Percentiles rank a stretch among this genome's conserved stretches.
Evolutionary conservation across 805 yeast genomes (phyloP).

Genomic region (Candida arabinofermentans): DNA sequence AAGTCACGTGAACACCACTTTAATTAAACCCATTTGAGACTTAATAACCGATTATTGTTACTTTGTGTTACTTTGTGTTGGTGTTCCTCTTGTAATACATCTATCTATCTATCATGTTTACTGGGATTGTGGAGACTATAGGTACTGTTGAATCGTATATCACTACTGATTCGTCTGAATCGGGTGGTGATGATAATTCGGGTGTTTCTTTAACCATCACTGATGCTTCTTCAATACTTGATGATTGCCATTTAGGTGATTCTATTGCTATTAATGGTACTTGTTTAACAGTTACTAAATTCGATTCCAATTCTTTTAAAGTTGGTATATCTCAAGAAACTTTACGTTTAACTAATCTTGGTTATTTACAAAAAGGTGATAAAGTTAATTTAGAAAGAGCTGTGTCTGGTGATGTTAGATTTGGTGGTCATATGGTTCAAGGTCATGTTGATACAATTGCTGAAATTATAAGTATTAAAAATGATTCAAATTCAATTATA

Average conservation of each 20-base stretch:
- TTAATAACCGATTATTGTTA: too few relatives aligned
- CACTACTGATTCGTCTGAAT: slow-evolving; percentile 41
- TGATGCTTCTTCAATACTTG: slow-evolving; percentile 58
- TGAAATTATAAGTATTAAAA: slow-evolving; percentile 42
- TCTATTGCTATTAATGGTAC: slow-evolving; percentile 87
- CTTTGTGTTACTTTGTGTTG: neutral
- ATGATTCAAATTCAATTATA: slow-evolving; percentile 74
- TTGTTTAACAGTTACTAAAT: slow-evolving; percentile 90
- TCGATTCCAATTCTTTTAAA: slow-evolving; percentile 56
- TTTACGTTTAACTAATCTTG: slow-evolving; percentile 72
- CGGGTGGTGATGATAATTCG: slow-evolving; percentile 75
- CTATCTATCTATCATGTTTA: slow-evolving; percentile 56
- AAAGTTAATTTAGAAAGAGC: slow-evolving; percentile 91
- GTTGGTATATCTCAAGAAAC: slow-evolving; percentile 96
- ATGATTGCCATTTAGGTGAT: slow-evolving; percentile 89
- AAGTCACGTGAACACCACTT: too few relatives aligned
- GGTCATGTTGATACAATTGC: slow-evolving; percentile 97
- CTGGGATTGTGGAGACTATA: slow-evolving; percentile 86
- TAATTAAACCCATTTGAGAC: too few relatives aligned
- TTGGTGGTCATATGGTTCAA: slow-evolving; percentile 97
- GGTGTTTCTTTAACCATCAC: slow-evolving; percentile 70
- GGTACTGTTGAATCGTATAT: slow-evolving; percentile 56
- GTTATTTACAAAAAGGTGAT: slow-evolving; percentile 50
- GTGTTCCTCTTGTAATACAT: neutral
- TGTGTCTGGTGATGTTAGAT: slow-evolving; percentile 68